Evolutionary conservation across 345 rosid genomes (phyloP).

Genomic region (Odontarrhena argentea): DNA sequence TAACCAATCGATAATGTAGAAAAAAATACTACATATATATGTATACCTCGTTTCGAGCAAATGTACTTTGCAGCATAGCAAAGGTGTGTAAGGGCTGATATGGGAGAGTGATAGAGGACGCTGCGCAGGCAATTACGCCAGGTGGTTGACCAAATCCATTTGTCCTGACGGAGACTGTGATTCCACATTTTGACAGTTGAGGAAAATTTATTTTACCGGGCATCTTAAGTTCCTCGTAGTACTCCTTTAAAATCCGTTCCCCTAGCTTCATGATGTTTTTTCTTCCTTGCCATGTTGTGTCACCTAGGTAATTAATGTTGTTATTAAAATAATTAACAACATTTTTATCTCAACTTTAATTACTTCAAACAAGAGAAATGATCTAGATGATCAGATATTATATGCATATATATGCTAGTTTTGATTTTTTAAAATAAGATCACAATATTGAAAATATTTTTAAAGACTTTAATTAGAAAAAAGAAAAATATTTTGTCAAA

Average conservation of each 20-base stretch:
- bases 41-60: constrained; percentile 52
- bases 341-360: too few species aligned
- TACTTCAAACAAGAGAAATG: too few species aligned
- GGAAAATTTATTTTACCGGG: constrained; percentile 57
- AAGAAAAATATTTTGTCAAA: neutral
- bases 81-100: constrained; percentile 50
- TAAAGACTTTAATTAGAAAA: neutral
- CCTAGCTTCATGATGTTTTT: constrained; percentile 58
- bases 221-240: constrained; percentile 54
- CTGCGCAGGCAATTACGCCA: constrained; percentile 61
- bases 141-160: constrained; percentile 52
- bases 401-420: neutral
- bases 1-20: too few species aligned
- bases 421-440: neutral
- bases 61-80: constrained; percentile 43
- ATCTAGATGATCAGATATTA: neutral
- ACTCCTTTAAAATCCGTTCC: constrained; percentile 65
- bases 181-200: constrained; percentile 52
- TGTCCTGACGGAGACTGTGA: constrained; percentile 54
- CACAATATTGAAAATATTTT: neutral
- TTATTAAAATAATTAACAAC: too few species aligned
- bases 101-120: constrained; percentile 66
- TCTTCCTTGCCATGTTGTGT: constrained; percentile 41
- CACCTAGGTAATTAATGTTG: constrained; percentile 11
- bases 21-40: neutral